Evolutionary conservation across 106 monocot genomes (phyloP), one percentile per base, ranked within the genome.

Genomic region (Phalaenopsis aphrodite): DNA sequence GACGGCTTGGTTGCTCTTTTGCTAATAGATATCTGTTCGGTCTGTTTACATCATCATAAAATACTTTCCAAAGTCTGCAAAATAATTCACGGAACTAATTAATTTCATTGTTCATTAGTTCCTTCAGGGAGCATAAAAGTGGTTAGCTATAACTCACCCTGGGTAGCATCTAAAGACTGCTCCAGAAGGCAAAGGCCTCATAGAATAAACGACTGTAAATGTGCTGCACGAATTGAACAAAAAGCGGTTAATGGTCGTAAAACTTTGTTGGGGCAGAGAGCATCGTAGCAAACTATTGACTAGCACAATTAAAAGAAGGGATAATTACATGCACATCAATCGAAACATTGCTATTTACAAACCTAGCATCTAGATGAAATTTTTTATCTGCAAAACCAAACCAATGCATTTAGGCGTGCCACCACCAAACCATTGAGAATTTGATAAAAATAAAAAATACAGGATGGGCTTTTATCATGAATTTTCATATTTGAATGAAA

Each of bases 91-190:
- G 12, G 45, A 46, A 67, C 52, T 4, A 67, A 76, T 72, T 15
- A 61, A 24, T 24, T 14, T 37, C 47, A 17, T n/a, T 12, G 23
- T 21, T 41, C 18, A 8, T 24, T 77, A 75, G 37, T 21, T 72
- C 15, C 24, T 49, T 43, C 66, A 71, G 45, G 41, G 56, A 67
- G 36, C 39, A 49, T 58, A 45, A 30, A 61, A 23, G 24, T 15
- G 45, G 4, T 41, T 5, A 24, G 14, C 17, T 69, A 61, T 43
- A 65, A 57, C 90, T 83, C 77, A 94, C 94, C 92, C 92, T 57
- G 94, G 94, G 83, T 92, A 97, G 81, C 90, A 92, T 97, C 96
- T 90, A 83, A 97, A 97, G 39, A 92, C 68, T 49, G 97, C 97
- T 69, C 94, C 97, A 82, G 84, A 24, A 77, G 88, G 89, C 55